Percentiles rank a stretch among this genome's conserved stretches.
Conservation (phyloP, 148 eudicot genomes). For the Rhododendron simsii region DNA sequence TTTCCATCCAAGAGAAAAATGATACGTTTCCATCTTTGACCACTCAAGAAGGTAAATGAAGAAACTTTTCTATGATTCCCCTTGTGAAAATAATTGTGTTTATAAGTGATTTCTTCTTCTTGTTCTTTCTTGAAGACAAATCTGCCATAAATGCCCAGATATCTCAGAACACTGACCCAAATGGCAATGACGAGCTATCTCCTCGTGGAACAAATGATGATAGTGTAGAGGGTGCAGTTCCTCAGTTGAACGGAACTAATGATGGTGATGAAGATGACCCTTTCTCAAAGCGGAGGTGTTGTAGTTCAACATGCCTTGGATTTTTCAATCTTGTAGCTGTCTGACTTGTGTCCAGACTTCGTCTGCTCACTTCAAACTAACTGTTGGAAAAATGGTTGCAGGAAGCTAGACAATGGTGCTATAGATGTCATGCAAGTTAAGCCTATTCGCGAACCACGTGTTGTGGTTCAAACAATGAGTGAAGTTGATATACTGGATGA, state of each 20-base stretch:
- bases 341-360: not conserved
- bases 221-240: constrained; percentile 37
- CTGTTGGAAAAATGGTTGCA: constrained; percentile 24
- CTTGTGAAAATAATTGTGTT: constrained; percentile 5
- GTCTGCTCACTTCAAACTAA: not conserved
- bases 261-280: constrained; percentile 88
- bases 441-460: constrained; percentile 96
- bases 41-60: constrained; percentile 63
- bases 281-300: constrained; percentile 49
- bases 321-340: not conserved
- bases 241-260: constrained; percentile 37
- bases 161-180: constrained; percentile 45
- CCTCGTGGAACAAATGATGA: constrained; percentile 55
- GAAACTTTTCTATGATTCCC: constrained; percentile 4
- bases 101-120: constrained; percentile 2
- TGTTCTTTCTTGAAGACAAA: constrained; percentile 41
- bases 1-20: constrained; percentile 65
- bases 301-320: constrained; percentile 18
- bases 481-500: constrained; percentile 95
- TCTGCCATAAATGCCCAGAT: constrained; percentile 38
- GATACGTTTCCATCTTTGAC: constrained; percentile 41
- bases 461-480: constrained; percentile 84
- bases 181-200: constrained; percentile 49
- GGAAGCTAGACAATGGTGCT: constrained; percentile 70
- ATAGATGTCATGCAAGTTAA: constrained; percentile 58